Base-by-base conservation (phyloP, 1,284 basidiomycete species). In the Ganoderma lingzhi region DNA sequence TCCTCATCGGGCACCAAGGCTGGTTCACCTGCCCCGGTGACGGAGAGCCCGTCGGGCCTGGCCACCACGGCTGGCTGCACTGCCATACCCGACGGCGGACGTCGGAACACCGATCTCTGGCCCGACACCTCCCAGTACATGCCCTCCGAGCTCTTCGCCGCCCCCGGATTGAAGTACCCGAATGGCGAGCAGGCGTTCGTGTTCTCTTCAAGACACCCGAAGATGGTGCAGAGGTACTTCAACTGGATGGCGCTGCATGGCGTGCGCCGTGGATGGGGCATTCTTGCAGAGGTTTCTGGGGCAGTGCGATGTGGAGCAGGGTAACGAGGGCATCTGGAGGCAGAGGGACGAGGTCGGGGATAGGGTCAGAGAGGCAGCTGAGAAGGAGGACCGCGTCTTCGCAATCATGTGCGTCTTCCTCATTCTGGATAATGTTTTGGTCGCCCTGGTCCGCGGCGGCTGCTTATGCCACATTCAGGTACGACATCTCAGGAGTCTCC, bases 21-120 rank as follows among this genome's bases (percentile, higher is more conserved):
- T 94, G 93, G 93, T 93, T 76, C 69, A 90, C 79, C 37, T 80
- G 79, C 64, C 71, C 76, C 30, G 78, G 79, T 23, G 79, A 80
- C 61, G 79, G 79, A 28, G 77, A 67, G 53, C 77, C 78, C n/a
- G 83, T 93, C 48, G 85, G 84, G 66, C 88, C 87, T 77, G 88
- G 90, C 85, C 92, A 94, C 75, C 91, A 93, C 73, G 92, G 92
- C 41, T 94, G 92, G 93, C 82, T 93, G n/a, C 93, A 93, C 74
- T 94, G 92, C 92, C 3, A 83, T 94, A 6, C 84, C 87, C 1
- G 80, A 86, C 32, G 93, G 92, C 17, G 92, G 92, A 23, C 85
- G 84, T 8, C 88, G 90, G 1, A 92, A 90, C 73, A 87, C 84
- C 63, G 92, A 94, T 79, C 76, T 92, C 30, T 94, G 91, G 91